These are phyloP conservation scores for Xanthoconium stramineum DNA, from an alignment of 768 basidiomycete species.

Conservation along the genomic window DNA sequence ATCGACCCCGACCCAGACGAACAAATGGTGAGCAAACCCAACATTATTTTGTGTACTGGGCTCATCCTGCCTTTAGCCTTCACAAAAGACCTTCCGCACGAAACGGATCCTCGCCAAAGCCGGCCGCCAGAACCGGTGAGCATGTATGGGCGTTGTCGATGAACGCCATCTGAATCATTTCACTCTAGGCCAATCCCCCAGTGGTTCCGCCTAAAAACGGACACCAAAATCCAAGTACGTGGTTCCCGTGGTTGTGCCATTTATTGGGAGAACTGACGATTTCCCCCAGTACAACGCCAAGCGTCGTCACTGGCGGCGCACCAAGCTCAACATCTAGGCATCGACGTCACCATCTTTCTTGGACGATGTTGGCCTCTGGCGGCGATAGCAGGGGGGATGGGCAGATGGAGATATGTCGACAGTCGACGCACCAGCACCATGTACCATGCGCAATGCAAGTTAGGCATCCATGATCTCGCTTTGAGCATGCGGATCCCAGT, in stretches of 20 bases:
- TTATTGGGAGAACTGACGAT: neutral
- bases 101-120: constrained; percentile 98
- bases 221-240: constrained; percentile 86
- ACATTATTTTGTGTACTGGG: neutral
- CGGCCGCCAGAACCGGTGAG: constrained; percentile 89
- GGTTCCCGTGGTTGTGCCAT: neutral
- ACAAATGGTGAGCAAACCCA: constrained; percentile 45
- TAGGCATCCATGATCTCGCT: no score
- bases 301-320: constrained; percentile 98
- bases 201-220: constrained; percentile 98
- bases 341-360: neutral
- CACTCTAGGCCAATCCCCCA: constrained; percentile 86
- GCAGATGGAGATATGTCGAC: constrained; percentile 14
- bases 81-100: constrained; percentile 97
- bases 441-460: constrained; percentile 26
- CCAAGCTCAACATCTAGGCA: constrained; percentile 92
- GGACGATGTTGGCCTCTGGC: neutral
- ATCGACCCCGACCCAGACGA: constrained; percentile 34
- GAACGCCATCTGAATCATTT: neutral
- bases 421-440: constrained; percentile 19
- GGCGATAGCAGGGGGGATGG: constrained; percentile 2
- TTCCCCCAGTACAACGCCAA: constrained; percentile 79
- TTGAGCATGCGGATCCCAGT: neutral
- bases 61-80: constrained; percentile 60
- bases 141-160: neutral